Evolutionary conservation across 108 stramenopile species (phyloP), one percentile per base, ranked within the genome.

Genomic region (Poteriospumella lacustris): DNA sequence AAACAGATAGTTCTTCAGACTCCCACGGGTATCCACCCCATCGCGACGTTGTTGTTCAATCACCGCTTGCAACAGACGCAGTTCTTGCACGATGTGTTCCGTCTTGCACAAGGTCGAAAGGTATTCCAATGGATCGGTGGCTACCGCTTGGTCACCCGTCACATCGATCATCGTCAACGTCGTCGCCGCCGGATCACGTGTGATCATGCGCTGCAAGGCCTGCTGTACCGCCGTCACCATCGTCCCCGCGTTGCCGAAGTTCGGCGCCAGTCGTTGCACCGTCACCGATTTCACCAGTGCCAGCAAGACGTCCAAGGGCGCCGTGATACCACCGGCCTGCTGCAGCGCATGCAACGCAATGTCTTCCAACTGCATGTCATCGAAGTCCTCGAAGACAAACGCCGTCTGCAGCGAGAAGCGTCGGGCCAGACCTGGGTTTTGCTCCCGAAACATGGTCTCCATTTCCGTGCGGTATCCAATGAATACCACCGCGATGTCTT

Each of bases 31-130:
- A 52, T 52, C 47, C 19, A 15, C 47, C 47, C 47, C 47, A 52
- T 52, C 47, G 9, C 47, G 9, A 52, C 19, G 15, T 15, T 19
- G 19, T 52, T 52, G 47, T 19, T 52, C 47, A 52, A 52, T 67
- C 36, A 78, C 81, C 29, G 58, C 39, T 2, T 40, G 58, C 33
- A 83, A 64, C 2, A 79, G 44, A 1, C 67, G 41, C 3, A 83
- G 58, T 9, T 79, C 43, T 58, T 79, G 76, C 43, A 83, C 81
- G 52, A 83, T 43, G 39, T 68, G 36, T 0, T 80, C 83, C 42
- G 81, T 58, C 39, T 78, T 43, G 1, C 75, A 77, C 26, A 80
- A 44, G 0, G 79, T 77, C 3, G 81, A 52, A 19, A 52, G 47
- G 47, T 15, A 19, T 15, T 52, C 47, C 15, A 19, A 52, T 9